phyloP scores from a whole-genome alignment of 1,284 basidiomycete species.

The Apiotrichum brassicae region DNA sequence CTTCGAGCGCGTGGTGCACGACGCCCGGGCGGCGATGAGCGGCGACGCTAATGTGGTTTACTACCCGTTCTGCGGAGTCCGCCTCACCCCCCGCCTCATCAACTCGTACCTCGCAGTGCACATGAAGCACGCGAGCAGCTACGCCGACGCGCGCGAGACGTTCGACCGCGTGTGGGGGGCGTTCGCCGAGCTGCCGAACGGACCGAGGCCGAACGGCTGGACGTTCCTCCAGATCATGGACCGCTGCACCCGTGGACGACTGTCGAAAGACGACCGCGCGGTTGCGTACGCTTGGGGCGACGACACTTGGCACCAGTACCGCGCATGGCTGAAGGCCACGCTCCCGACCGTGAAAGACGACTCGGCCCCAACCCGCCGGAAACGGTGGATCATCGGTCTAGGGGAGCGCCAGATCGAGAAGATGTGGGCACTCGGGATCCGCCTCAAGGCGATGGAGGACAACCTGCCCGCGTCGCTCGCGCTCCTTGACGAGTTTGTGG shows the following conservation, averaged over 20 bases:
- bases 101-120: conserved; percentile 78
- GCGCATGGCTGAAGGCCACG: conserved; percentile 7
- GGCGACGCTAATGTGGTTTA: conserved; percentile 20
- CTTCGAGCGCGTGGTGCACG: conserved; percentile 62
- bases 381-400: conserved; percentile 28
- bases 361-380: not conserved
- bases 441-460: conserved; percentile 27
- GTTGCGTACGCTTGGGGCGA: conserved; percentile 24
- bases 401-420: conserved; percentile 38
- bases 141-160: conserved; percentile 49
- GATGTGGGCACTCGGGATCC: conserved; percentile 36
- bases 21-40: conserved; percentile 31
- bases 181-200: conserved; percentile 38
- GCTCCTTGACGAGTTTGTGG: conserved; percentile 28
- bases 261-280: conserved; percentile 15
- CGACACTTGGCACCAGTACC: conserved; percentile 33
- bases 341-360: not conserved
- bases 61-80: conserved; percentile 57
- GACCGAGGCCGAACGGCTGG: conserved; percentile 50
- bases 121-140: conserved; percentile 47
- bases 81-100: conserved; percentile 59
- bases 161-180: conserved; percentile 29
- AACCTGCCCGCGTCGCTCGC: conserved; percentile 10
- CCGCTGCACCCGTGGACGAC: conserved; percentile 50
- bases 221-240: conserved; percentile 64